phyloP scores from a whole-genome alignment of 768 basidiomycete species.

The Leccinum broughii region DNA sequence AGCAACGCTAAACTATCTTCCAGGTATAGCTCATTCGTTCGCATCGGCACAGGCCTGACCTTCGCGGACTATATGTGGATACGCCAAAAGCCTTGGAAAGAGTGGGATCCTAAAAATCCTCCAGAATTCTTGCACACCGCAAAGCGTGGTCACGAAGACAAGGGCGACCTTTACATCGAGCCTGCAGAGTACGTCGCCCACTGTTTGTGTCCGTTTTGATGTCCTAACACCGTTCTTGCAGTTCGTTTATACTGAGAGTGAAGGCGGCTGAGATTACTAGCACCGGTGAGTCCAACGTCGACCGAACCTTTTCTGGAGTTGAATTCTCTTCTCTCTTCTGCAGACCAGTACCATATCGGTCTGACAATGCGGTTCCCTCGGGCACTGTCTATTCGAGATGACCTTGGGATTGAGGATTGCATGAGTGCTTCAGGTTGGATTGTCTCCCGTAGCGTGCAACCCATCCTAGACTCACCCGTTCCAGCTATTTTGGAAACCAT shows the following conservation, averaged over 20 bases:
- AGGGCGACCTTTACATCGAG: constrained; percentile 87
- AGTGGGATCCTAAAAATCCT: constrained; percentile 69
- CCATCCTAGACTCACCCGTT: not conserved
- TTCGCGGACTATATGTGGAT: constrained; percentile 88
- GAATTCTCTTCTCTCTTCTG: constrained; percentile 1
- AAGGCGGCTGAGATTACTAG: constrained; percentile 91
- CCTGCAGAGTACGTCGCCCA: constrained; percentile 70
- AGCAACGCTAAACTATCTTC: not conserved
- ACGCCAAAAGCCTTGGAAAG: constrained; percentile 77
- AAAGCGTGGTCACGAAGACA: constrained; percentile 66
- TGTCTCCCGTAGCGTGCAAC: not conserved
- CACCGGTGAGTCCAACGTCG: constrained; percentile 51
- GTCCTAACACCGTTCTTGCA: constrained; percentile 31
- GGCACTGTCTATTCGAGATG: constrained; percentile 76
- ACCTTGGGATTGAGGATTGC: constrained; percentile 71
- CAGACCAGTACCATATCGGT: constrained; percentile 81
- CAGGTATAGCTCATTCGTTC: constrained; percentile 86
- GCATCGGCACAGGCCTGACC: constrained; percentile 87
- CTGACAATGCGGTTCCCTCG: constrained; percentile 96
- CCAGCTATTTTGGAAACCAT: constrained; percentile 61
- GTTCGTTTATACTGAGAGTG: constrained; percentile 91
- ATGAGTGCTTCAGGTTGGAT: constrained; percentile 62
- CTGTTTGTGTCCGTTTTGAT: not conserved
- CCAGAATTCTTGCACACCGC: constrained; percentile 70
- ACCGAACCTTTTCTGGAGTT: not conserved